Base-by-base conservation (phyloP, 1,284 basidiomycete species). In the Naganishia liquefaciens region DNA sequence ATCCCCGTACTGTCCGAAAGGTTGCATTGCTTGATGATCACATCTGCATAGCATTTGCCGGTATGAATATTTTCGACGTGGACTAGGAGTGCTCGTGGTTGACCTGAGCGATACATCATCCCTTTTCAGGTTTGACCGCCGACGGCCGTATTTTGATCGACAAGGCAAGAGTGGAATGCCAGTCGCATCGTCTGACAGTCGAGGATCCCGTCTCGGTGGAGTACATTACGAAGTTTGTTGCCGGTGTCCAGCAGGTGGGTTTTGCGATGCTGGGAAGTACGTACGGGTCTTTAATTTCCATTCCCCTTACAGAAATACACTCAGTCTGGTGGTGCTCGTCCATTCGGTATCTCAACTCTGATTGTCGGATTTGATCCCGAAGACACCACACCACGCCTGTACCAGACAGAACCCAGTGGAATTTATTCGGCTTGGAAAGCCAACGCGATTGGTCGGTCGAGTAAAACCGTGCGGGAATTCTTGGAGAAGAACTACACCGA, bases 371-470 rank as follows among this genome's bases (percentile, higher is more conserved):
- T 99, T 75, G 95, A 99, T 77, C 93, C 93, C 28, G 84, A 96
- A 77, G 94, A 97, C 75, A 84, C 83, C 40, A 85, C 83, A 68
- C 96, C 96, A 47, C 87, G 89, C 65, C 82, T 99, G 50, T 99
- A 98, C 80, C 90, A 93, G 79, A 99, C 96, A 19, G 96, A 99
- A 78, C 96, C 96, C 0, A 91, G 90, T 73, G 96, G 96, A 28
- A 99, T 98, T 73, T 97, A 94, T 80, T 94, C 91, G 68, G 93
- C 93, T 27, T 99, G 96, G 96, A 99, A 99, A 87, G 96, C 96
- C 21, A 96, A 93, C 76, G 92, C 96, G 6, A 97, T 99, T 73
- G 96, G 96, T 27, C 87, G 96, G 60, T 96, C 93, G 15, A 93
- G 91, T 17, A 99, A 99, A 82, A 99, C 96, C 5, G 96, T 99